phyloP scores from a whole-genome alignment of 1,139 yeast species.

The Saccharomyces hybrid region DNA sequence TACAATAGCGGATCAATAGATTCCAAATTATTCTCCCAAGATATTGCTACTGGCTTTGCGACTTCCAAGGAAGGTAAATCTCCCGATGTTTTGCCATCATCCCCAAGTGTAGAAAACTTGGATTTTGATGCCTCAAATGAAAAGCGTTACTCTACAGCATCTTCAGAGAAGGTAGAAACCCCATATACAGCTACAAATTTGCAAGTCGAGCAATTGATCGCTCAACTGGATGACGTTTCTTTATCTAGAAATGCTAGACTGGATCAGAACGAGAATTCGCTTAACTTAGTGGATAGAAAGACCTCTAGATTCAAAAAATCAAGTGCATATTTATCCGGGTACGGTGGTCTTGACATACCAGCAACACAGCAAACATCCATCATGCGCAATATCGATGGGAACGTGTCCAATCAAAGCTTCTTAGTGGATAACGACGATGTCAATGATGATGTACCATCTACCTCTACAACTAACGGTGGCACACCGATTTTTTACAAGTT shows the following conservation, averaged over 20 bases:
- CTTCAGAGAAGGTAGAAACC: not conserved
- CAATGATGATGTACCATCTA: not conserved
- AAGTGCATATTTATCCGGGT: conserved; percentile 25
- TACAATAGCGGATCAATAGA: not conserved
- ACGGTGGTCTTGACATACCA: conserved; percentile 6
- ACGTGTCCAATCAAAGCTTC: not conserved
- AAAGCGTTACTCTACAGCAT: not conserved
- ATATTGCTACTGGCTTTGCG: not conserved
- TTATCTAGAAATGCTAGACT: conserved; percentile 20
- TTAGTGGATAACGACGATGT: conserved; percentile 3
- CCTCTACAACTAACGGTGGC: conserved; percentile 1
- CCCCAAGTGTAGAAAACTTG: not conserved
- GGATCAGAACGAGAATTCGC: conserved; percentile 1
- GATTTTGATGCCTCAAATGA: not conserved
- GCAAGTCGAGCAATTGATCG: conserved; percentile 28
- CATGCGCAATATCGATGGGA: not conserved
- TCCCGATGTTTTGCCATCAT: not conserved
- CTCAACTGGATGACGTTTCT: conserved; percentile 28
- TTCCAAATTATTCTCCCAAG: not conserved
- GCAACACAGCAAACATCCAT: not conserved
- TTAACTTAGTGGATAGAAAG: not conserved
- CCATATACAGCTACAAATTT: conserved; percentile 14
- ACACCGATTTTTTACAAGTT: conserved; percentile 21
- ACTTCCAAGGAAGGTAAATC: not conserved
- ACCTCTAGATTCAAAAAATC: conserved; percentile 18